Conservation (phyloP, 495 filamentous ascomycete species). For the Aspergillus taichungensis region DNA sequence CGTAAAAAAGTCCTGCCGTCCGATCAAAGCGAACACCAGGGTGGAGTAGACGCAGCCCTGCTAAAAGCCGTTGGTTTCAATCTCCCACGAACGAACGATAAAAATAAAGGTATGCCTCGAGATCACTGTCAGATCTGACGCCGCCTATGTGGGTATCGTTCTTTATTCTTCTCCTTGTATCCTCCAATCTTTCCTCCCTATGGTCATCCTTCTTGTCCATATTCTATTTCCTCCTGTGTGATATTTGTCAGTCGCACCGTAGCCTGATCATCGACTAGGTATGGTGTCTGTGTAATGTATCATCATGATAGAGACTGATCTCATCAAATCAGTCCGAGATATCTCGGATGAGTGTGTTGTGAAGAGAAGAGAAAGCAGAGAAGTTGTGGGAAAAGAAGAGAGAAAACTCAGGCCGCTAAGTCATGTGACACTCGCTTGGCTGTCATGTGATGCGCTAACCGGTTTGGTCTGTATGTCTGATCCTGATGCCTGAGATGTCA, state of each 20-base stretch:
- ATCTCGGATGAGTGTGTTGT: neutral
- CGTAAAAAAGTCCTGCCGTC: conserved; percentile 45
- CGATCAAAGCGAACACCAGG: conserved; percentile 37
- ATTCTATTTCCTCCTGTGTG: too few relatives aligned
- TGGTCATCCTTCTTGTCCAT: too few relatives aligned
- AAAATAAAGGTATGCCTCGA: conserved; percentile 35
- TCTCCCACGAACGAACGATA: conserved; percentile 46
- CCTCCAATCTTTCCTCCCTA: too few relatives aligned
- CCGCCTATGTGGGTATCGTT: conserved; percentile 33
- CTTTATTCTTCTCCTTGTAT: too few relatives aligned
- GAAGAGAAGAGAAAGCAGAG: conserved; percentile 1
- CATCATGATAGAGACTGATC: neutral
- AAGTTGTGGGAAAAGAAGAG: neutral
- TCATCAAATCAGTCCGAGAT: neutral
- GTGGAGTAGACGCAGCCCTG: conserved; percentile 50
- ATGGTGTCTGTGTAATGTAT: neutral
- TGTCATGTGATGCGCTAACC: too few relatives aligned
- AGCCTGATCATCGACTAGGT: too few relatives aligned
- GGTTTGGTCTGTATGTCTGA: too few relatives aligned
- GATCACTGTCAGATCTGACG: conserved; percentile 34
- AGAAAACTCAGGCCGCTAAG: neutral
- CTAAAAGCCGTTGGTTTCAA: conserved; percentile 48
- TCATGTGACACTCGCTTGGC: neutral
- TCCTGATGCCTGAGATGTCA: too few relatives aligned
- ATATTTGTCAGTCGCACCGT: too few relatives aligned